Conservation (phyloP, 2,329 filamentous ascomycete genomes). For the Phyllosticta citrichinensis region DNA sequence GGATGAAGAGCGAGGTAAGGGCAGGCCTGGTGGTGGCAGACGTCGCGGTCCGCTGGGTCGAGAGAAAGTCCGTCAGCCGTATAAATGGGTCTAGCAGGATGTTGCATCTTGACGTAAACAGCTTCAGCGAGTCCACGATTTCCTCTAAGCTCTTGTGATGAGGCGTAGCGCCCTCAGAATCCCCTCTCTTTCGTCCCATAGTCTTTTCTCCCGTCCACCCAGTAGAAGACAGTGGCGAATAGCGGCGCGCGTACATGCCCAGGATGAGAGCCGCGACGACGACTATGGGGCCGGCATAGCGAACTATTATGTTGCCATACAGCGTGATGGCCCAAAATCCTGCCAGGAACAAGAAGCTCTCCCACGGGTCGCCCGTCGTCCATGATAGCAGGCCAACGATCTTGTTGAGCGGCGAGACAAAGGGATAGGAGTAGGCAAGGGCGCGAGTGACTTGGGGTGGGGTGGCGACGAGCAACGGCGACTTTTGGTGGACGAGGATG, state of each 20-base stretch:
- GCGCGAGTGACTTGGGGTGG: slow-evolving; percentile 91
- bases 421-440: slow-evolving; percentile 91
- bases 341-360: slow-evolving; percentile 83
- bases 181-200: slow-evolving; percentile 41
- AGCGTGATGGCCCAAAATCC: slow-evolving; percentile 78
- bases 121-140: slow-evolving; percentile 86
- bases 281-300: slow-evolving; percentile 73
- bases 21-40: slow-evolving; percentile 85
- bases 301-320: slow-evolving; percentile 76
- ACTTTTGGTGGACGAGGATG: slow-evolving; percentile 94
- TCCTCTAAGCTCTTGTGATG: slow-evolving; percentile 95
- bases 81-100: slow-evolving; percentile 82
- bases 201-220: slow-evolving; percentile 60
- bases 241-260: slow-evolving; percentile 86
- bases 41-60: slow-evolving; percentile 80
- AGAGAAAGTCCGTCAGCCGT: slow-evolving; percentile 84
- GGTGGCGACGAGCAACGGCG: slow-evolving; percentile 81
- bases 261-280: slow-evolving; percentile 70
- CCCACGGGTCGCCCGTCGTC: slow-evolving; percentile 90
- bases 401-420: slow-evolving; percentile 80
- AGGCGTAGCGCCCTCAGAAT: slow-evolving; percentile 52
- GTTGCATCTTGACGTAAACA: slow-evolving; percentile 86
- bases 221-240: slow-evolving; percentile 81
- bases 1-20: slow-evolving; percentile 78
- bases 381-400: slow-evolving; percentile 79